These are phyloP conservation scores for Xylariaceae sp. DNA, from an alignment of 2,329 filamentous ascomycete species.

Conservation along the genomic window DNA sequence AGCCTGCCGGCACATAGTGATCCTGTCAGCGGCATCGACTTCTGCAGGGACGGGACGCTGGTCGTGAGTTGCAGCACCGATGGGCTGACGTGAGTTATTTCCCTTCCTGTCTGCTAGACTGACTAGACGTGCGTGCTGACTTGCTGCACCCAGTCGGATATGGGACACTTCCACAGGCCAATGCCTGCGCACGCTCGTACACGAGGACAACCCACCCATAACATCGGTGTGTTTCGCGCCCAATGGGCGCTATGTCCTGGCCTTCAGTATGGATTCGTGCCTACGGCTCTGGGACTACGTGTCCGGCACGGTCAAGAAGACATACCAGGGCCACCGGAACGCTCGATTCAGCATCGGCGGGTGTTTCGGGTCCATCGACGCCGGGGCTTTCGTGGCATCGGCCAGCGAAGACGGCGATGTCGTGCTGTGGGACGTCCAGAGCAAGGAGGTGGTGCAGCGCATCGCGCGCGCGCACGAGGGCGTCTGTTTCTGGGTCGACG, in stretches of 20 bases:
- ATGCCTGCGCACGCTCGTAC: constrained; percentile 87
- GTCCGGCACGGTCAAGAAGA: constrained; percentile 85
- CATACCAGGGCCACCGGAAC: constrained; percentile 89
- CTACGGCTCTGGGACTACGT: constrained; percentile 94
- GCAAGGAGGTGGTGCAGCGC: constrained; percentile 73
- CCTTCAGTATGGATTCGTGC: constrained; percentile 84
- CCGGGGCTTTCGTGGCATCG: constrained; percentile 59
- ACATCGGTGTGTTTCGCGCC: constrained; percentile 86
- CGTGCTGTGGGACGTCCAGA: constrained; percentile 83
- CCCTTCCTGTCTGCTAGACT: neutral
- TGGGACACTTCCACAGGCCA: constrained; percentile 96
- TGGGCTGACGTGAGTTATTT: constrained; percentile 62
- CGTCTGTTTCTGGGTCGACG: constrained; percentile 60
- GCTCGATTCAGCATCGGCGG: constrained; percentile 76
- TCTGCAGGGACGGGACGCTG: constrained; percentile 84
- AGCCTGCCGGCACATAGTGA: constrained; percentile 91
- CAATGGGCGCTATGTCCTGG: constrained; percentile 87
- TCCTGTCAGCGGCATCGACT: constrained; percentile 88
- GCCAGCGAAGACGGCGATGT: constrained; percentile 84
- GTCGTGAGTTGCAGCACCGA: constrained; percentile 89
- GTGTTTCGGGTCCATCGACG: constrained; percentile 63
- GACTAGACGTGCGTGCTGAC: neutral
- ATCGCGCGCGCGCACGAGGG: constrained; percentile 44
- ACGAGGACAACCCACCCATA: constrained; percentile 91
- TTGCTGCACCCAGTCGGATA: constrained; percentile 51